phyloP scores from a whole-genome alignment of 495 filamentous ascomycete genomes.

The Saxophila tyrrhenica region DNA sequence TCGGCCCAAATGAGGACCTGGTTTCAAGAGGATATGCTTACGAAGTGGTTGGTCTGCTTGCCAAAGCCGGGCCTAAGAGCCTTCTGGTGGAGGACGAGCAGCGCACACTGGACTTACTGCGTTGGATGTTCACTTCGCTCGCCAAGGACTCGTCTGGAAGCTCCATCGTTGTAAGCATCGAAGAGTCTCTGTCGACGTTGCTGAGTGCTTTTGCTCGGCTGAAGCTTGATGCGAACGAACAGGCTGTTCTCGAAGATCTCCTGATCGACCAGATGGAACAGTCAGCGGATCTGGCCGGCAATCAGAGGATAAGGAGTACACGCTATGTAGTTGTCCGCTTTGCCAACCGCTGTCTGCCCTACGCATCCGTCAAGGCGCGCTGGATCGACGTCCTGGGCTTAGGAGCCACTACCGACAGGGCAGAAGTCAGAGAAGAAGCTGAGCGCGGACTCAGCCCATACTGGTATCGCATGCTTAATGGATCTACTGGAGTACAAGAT shows the following conservation, averaged over 20 bases:
- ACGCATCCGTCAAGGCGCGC: slow-evolving; percentile 61
- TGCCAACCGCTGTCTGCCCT: slow-evolving; percentile 80
- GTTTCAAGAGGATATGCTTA: slow-evolving; percentile 39
- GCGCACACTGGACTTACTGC: slow-evolving; percentile 47
- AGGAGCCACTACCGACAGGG: slow-evolving; percentile 50
- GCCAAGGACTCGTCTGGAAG: slow-evolving; percentile 64
- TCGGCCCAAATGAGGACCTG: slow-evolving; percentile 27
- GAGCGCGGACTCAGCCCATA: slow-evolving; percentile 77
- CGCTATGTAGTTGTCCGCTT: slow-evolving; percentile 78
- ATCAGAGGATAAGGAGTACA: slow-evolving; percentile 40
- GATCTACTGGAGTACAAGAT: slow-evolving; percentile 25
- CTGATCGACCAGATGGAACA: slow-evolving; percentile 26
- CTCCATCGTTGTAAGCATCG: slow-evolving; percentile 71
- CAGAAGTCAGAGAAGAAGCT: slow-evolving; percentile 81
- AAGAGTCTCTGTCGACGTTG: slow-evolving; percentile 74
- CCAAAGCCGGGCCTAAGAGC: slow-evolving; percentile 39
- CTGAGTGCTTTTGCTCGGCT: slow-evolving; percentile 45
- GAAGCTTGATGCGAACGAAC: slow-evolving; percentile 25
- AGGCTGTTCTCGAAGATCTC: slow-evolving; percentile 37
- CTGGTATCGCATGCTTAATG: slow-evolving; percentile 59
- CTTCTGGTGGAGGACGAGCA: slow-evolving; percentile 36
- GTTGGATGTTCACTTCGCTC: slow-evolving; percentile 74
- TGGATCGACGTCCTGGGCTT: slow-evolving; percentile 83
- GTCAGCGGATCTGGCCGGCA: slow-evolving; percentile 24
- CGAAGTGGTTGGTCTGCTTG: slow-evolving; percentile 72